A percentile compares a stretch with the other conserved stretches of the same genome.
Conservation (phyloP, 139 green algal species). For the Micromonas pusilla region DNA sequence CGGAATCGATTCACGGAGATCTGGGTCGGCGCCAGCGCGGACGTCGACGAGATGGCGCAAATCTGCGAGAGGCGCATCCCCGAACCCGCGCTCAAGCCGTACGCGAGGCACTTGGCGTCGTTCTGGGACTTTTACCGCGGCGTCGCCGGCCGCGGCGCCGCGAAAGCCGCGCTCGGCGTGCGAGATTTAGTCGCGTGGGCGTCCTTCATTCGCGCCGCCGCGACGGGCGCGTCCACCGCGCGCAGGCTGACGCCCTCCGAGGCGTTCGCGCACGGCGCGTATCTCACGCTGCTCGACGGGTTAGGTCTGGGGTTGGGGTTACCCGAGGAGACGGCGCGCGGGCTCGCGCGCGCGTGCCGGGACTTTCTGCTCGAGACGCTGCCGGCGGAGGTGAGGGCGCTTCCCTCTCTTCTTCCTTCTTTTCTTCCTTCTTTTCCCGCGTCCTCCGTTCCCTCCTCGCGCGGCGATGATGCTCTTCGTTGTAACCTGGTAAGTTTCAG, state of each 20-base stretch:
- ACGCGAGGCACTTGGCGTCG: neutral
- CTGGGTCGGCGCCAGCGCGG: conserved; percentile 45
- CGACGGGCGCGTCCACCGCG: conserved; percentile 3
- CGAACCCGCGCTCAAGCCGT: neutral
- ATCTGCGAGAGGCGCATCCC: conserved; percentile 32
- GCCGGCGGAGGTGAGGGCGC: neutral
- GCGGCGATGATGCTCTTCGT: conserved; percentile 19
- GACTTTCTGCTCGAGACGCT: neutral
- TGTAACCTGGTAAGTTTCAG: conserved; percentile 30
- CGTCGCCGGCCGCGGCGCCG: conserved; percentile 10
- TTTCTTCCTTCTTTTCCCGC: neutral
- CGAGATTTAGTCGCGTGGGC: conserved; percentile 87
- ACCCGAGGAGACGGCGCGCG: conserved; percentile 44
- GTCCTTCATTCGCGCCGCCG: conserved; percentile 63
- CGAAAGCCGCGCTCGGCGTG: conserved; percentile 55
- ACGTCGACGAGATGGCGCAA: conserved; percentile 38
- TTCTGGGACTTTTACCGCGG: conserved; percentile 27
- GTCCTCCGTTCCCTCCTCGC: too few species aligned
- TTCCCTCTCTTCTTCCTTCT: neutral
- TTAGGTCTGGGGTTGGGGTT: conserved; percentile 63
- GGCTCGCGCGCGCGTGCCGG: conserved; percentile 48
- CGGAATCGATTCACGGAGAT: conserved; percentile 86
- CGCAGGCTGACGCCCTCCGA: conserved; percentile 44
- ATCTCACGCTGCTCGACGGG: conserved; percentile 88
- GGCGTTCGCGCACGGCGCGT: conserved; percentile 79